These are phyloP conservation scores for Yueomyces sinensis DNA, from an alignment of 805 yeast species.

Conservation along the genomic window DNA sequence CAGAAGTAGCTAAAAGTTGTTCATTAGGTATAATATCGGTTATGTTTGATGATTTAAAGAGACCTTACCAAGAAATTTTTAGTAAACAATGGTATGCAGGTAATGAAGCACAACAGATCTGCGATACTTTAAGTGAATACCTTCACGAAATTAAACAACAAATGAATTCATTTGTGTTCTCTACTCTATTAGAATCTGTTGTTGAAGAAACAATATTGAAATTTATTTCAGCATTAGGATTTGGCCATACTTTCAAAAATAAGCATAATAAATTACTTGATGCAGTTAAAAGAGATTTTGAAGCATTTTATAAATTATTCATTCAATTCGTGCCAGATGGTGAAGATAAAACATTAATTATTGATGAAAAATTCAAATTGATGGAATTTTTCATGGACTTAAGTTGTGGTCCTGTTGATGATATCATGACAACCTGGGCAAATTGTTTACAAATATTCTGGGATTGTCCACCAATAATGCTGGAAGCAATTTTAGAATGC, in stretches of 20 bases:
- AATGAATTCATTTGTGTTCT: conserved; percentile 41
- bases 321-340: conserved; percentile 30
- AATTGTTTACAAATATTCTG: conserved; percentile 52
- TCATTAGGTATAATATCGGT: conserved; percentile 42
- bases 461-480: conserved; percentile 63
- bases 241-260: conserved; percentile 28
- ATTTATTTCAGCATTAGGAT: conserved; percentile 35
- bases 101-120: conserved; percentile 44
- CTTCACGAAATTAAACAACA: conserved; percentile 46
- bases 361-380: conserved; percentile 39
- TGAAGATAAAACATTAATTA: conserved; percentile 20
- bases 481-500: conserved; percentile 46
- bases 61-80: conserved; percentile 49
- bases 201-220: conserved; percentile 37
- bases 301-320: conserved; percentile 40
- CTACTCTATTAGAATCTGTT: conserved; percentile 38
- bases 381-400: conserved; percentile 52
- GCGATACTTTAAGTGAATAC: conserved; percentile 66
- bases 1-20: conserved; percentile 56
- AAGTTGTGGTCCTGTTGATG: conserved; percentile 34
- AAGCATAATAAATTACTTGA: conserved; percentile 33
- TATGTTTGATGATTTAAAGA: conserved; percentile 57
- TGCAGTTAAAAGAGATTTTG: conserved; percentile 49
- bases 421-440: conserved; percentile 42
- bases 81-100: conserved; percentile 58